A percentile compares a stretch with the other conserved stretches of the same genome.
Conservation (phyloP, 2,329 filamentous ascomycete genomes). For the Aureobasidium sp. region DNA sequence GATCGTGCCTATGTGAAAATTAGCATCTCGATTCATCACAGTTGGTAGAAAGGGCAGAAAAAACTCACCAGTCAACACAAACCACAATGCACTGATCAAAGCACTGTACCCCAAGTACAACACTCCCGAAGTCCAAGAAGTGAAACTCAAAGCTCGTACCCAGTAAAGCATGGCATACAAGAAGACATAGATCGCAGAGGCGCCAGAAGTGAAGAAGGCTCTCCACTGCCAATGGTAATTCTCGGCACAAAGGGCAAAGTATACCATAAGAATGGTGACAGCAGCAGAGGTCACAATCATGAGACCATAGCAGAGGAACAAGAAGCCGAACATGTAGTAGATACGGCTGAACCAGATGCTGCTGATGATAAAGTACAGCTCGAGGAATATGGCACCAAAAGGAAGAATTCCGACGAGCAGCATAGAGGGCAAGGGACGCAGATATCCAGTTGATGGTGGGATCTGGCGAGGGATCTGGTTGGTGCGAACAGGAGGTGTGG, state of each 20-base stretch:
- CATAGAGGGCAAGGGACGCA: slow-evolving; percentile 82
- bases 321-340: slow-evolving; percentile 99
- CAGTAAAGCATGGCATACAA: slow-evolving; percentile 86
- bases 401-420: slow-evolving; percentile 86
- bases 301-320: slow-evolving; percentile 93
- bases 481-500: slow-evolving; percentile 78
- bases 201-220: slow-evolving; percentile 83
- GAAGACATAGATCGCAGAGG: slow-evolving; percentile 87
- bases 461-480: slow-evolving; percentile 99
- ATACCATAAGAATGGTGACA: slow-evolving; percentile 88
- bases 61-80: slow-evolving; percentile 79
- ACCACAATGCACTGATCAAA: slow-evolving; percentile 83
- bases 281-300: slow-evolving; percentile 95
- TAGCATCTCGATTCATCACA: slow-evolving; percentile 17
- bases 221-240: slow-evolving; percentile 99
- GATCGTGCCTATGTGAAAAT: slow-evolving; percentile 63
- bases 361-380: slow-evolving; percentile 99
- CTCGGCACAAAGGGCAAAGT: slow-evolving; percentile 91
- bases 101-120: slow-evolving; percentile 91
- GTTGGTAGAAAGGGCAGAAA: not conserved
- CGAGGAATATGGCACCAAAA: slow-evolving; percentile 94
- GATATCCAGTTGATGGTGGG: slow-evolving; percentile 73
- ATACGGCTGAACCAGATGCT: slow-evolving; percentile 98
- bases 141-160: slow-evolving; percentile 77
- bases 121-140: slow-evolving; percentile 76